Conservation (phyloP, 768 basidiomycete genomes). For the Tubosaeta sp. region DNA sequence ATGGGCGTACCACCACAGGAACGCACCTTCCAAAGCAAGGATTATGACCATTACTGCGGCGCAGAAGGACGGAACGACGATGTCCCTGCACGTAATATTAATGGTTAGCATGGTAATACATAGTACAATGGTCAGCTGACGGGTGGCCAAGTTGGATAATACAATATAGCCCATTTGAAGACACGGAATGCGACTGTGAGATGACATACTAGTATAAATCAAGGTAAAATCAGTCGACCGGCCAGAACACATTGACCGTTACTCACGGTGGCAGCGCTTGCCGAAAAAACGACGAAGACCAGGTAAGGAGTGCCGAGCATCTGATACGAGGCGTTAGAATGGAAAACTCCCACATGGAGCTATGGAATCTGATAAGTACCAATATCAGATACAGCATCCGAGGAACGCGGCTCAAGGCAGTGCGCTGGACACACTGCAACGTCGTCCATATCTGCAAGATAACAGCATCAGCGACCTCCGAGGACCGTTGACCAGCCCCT, state of each 20-base stretch:
- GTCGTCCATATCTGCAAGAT: constrained; percentile 35
- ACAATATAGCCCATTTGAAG: constrained; percentile 50
- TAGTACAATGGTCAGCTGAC: constrained; percentile 30
- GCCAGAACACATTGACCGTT: constrained; percentile 12
- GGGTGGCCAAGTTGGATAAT: constrained; percentile 30
- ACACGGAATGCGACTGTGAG: constrained; percentile 13
- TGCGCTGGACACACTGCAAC: constrained; percentile 23
- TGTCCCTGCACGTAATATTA: constrained; percentile 25
- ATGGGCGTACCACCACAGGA: background rate
- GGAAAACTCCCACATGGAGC: background rate
- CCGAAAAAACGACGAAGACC: constrained; percentile 39
- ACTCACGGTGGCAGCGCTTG: constrained; percentile 38
- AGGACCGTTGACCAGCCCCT: background rate
- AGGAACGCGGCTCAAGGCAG: constrained; percentile 18
- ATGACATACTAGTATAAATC: constrained; percentile 11
- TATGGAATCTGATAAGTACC: constrained; percentile 14
- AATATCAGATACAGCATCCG: constrained; percentile 22
- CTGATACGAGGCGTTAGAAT: constrained; percentile 24
- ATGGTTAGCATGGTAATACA: constrained; percentile 11
- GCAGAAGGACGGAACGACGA: constrained; percentile 44
- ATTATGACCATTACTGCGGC: constrained; percentile 37
- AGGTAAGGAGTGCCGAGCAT: constrained; percentile 37
- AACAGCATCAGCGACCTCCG: constrained; percentile 1
- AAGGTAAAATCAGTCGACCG: constrained; percentile 9
- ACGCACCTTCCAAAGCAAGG: constrained; percentile 43